Evolutionary conservation across 2,329 filamentous ascomycete species (phyloP).

Genomic region (Fusarium zealandicum): DNA sequence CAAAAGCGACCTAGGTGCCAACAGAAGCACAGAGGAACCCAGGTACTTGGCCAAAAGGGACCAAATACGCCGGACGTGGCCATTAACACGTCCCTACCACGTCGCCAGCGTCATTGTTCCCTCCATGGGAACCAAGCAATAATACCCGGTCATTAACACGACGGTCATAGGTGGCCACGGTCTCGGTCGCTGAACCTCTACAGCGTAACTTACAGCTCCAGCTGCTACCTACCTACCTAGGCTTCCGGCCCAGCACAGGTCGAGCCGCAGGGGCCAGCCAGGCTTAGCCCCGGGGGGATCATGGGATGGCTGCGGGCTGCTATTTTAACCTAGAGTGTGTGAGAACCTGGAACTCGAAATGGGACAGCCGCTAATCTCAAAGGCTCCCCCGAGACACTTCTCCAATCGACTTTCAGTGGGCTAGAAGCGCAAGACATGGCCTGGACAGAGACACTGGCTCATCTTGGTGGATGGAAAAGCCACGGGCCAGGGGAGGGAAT

Average conservation of each 20-base stretch:
- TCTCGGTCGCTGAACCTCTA: conserved; percentile 15
- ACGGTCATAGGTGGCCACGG: conserved; percentile 1
- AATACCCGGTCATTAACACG: conserved; percentile 21
- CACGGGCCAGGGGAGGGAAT: conserved; percentile 1
- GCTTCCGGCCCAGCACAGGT: too few relatives aligned
- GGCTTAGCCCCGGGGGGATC: conserved; percentile 10
- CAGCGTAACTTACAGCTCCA: too few relatives aligned
- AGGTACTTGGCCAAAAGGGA: conserved; percentile 2
- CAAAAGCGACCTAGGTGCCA: conserved; percentile 10
- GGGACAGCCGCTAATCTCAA: conserved; percentile 9
- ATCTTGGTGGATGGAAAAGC: conserved; percentile 22
- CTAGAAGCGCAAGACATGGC: conserved; percentile 12
- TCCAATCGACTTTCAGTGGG: conserved; percentile 5
- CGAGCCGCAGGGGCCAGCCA: conserved; percentile 8
- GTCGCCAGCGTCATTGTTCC: conserved; percentile 27
- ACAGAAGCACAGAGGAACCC: not conserved
- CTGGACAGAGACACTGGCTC: conserved; percentile 21
- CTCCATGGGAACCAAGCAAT: conserved; percentile 18
- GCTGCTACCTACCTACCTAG: too few relatives aligned
- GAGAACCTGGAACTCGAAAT: not conserved
- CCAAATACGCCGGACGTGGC: conserved; percentile 15
- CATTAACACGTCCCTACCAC: conserved; percentile 23
- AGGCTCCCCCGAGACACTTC: conserved; percentile 11
- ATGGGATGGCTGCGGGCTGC: conserved; percentile 10
- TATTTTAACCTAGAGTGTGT: conserved; percentile 19